phyloP scores from a whole-genome alignment of 345 rosid species.

The Firmiana major region DNA sequence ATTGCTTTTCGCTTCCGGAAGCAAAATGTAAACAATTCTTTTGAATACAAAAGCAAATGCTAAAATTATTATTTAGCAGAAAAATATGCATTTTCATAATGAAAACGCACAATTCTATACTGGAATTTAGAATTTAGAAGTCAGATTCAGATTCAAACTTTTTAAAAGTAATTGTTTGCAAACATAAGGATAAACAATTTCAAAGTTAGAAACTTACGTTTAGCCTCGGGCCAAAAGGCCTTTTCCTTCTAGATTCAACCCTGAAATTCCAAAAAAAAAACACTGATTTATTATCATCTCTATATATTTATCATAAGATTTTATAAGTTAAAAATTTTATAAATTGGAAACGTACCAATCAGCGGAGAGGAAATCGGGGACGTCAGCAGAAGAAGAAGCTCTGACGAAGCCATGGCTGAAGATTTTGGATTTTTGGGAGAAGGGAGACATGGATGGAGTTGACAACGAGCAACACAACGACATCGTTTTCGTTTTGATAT shows the following conservation, averaged over 20 bases:
- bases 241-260: constrained; percentile 82
- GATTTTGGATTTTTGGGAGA: constrained; percentile 32
- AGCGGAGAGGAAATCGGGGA: constrained; percentile 83
- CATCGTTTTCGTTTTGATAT: constrained; percentile 37
- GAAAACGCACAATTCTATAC: no score
- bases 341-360: constrained; percentile 49
- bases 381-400: constrained; percentile 58
- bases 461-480: constrained; percentile 43
- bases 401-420: constrained; percentile 27
- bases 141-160: background rate
- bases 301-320: no score
- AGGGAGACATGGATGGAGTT: constrained; percentile 27
- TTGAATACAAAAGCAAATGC: no score
- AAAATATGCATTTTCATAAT: no score
- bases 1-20: background rate
- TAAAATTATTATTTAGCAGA: no score
- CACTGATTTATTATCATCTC: background rate
- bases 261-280: constrained; percentile 36
- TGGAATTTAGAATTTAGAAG: background rate
- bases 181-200: background rate
- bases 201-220: constrained; percentile 40
- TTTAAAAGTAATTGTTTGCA: background rate
- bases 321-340: background rate
- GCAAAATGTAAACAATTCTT: no score
- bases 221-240: constrained; percentile 85